Evolutionary conservation across 2,329 filamentous ascomycete genomes (phyloP), one percentile per base, ranked within the genome.

Genomic region (Exophiala lecanii-corni): DNA sequence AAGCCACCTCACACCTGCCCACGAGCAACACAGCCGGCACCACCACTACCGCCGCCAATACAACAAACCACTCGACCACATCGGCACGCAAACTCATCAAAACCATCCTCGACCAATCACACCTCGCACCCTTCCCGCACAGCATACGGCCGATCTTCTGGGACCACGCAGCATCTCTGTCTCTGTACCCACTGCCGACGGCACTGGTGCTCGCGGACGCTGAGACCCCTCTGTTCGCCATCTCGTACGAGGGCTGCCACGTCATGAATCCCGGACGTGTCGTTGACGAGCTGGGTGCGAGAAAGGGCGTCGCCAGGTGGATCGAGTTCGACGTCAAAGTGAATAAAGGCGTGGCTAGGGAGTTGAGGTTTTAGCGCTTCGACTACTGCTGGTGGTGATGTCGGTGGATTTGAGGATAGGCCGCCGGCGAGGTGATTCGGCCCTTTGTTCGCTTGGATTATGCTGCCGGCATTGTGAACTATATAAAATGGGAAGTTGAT

Each of bases 201-300:
- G 81, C 86, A 1, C 71, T 97, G 58, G 78, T 94, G 12, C 67
- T 98, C 3, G 82, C 88, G 2, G 92, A 98, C 65, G 73, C 84
- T 0, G 86, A 89, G 31, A 82, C 84, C 7, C 82, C 86, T 10
- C 76, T 88, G 0, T 98, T 95, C 59, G 84, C 84, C 41, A 72
- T 96, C 52, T 94, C 86, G 10, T 97, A 97, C 59, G 91, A 95
- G 64, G 91, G 89, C 0, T 97, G 92, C 59, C 86, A 92, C 67
- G 89, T 96, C 23, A 82, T 98, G 77, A 98, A 98, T 62, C 89
- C 92, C 0, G 88, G 89, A 4, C 74, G 76, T 36, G 65, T 98
- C 37, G 74, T 94, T 6, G 54, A 54, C 31, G 45, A 51, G 26
- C 23, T 43, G 19, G 51, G 41, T 2, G 23, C 43, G 36, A 74